phyloP scores from a whole-genome alignment of 2,329 filamentous ascomycete species.

The Nakataea oryzae region DNA sequence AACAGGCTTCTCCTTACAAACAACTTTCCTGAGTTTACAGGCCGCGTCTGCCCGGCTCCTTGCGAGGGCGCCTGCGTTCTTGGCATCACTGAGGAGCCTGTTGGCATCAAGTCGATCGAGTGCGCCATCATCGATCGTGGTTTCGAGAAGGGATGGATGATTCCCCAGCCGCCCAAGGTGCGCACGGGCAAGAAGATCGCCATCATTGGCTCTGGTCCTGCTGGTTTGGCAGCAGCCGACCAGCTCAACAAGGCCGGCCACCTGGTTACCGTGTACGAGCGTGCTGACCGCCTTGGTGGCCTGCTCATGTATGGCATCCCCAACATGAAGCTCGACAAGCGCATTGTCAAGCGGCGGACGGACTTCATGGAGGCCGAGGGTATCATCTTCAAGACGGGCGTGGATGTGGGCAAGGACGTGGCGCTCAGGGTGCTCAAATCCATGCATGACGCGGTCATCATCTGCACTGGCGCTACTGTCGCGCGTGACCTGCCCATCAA shows the following conservation, averaged over 20 bases:
- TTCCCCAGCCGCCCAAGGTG: slow-evolving; percentile 65
- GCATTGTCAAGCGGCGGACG: slow-evolving; percentile 87
- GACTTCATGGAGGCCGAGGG: slow-evolving; percentile 92
- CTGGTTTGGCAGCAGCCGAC: slow-evolving; percentile 82
- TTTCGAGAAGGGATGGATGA: slow-evolving; percentile 98
- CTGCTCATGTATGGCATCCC: slow-evolving; percentile 97
- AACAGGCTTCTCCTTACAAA: slow-evolving; percentile 92
- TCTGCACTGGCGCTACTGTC: slow-evolving; percentile 88
- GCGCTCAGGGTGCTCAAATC: slow-evolving; percentile 63
- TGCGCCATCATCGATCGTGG: slow-evolving; percentile 96
- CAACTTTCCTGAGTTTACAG: slow-evolving; percentile 97
- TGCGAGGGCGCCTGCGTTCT: slow-evolving; percentile 94
- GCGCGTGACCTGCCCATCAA: slow-evolving; percentile 88
- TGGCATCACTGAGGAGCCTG: slow-evolving; percentile 92
- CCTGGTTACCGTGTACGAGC: slow-evolving; percentile 82
- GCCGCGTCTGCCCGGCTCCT: slow-evolving; percentile 90
- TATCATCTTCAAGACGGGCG: slow-evolving; percentile 68
- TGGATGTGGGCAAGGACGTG: slow-evolving; percentile 66
- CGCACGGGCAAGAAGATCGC: slow-evolving; percentile 84
- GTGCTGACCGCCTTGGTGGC: slow-evolving; percentile 80
- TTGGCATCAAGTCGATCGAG: slow-evolving; percentile 97
- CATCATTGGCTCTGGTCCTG: slow-evolving; percentile 83
- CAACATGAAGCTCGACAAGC: slow-evolving; percentile 99
- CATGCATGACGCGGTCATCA: slow-evolving; percentile 72
- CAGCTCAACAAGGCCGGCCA: slow-evolving; percentile 93